Percentiles rank a stretch among this genome's conserved stretches.
These are phyloP conservation scores for Trifolium fragiferum DNA, from an alignment of 306 rosid species.

Conservation along the genomic window DNA sequence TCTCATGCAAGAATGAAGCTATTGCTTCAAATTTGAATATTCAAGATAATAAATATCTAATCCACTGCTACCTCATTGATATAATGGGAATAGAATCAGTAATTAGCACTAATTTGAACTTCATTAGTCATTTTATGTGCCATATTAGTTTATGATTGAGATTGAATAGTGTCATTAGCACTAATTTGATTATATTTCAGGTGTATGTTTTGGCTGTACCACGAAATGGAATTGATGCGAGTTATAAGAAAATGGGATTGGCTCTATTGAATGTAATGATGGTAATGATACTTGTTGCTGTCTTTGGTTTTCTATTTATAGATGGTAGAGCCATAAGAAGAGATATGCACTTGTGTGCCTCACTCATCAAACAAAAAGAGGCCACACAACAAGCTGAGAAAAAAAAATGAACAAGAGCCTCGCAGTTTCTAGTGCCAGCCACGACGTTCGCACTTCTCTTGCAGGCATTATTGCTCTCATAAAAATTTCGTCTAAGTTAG, in stretches of 20 bases:
- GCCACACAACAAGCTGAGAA: constrained; percentile 75
- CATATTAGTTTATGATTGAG: neutral
- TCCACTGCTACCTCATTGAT: constrained; percentile 50
- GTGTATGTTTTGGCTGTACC: constrained; percentile 53
- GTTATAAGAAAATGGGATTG: constrained; percentile 40
- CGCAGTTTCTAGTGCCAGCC: constrained; percentile 73
- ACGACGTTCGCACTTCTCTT: constrained; percentile 69
- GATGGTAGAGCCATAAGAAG: constrained; percentile 41
- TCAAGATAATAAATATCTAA: constrained; percentile 38
- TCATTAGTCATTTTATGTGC: neutral
- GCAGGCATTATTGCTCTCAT: constrained; percentile 67
- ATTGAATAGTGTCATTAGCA: neutral
- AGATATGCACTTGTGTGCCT: constrained; percentile 60
- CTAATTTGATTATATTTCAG: constrained; percentile 51
- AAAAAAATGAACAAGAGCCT: constrained; percentile 67
- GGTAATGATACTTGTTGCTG: constrained; percentile 27
- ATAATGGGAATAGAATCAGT: constrained; percentile 56
- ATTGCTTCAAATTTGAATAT: constrained; percentile 45
- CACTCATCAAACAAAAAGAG: constrained; percentile 68
- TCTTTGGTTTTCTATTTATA: constrained; percentile 39
- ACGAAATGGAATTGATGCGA: constrained; percentile 40
- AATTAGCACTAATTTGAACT: no score
- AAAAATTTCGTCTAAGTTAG: constrained; percentile 48
- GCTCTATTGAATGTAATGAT: constrained; percentile 44
- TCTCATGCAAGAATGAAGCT: constrained; percentile 48